Percentiles rank a stretch among this genome's conserved stretches.
phyloP scores from a whole-genome alignment of 805 yeast genomes.

The Myxozyma mucilagina region DNA sequence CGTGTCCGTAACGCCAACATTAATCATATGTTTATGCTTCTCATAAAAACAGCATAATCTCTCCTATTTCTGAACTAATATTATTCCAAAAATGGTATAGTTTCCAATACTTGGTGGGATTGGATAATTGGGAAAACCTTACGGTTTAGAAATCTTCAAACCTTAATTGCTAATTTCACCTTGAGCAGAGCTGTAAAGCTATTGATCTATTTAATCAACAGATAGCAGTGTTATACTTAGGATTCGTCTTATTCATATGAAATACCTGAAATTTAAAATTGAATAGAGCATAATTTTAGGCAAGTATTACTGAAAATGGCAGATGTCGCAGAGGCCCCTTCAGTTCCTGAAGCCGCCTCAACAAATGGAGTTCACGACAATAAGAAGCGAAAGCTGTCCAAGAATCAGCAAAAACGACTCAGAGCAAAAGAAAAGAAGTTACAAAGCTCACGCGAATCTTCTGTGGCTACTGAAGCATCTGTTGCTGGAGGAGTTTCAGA shows the following conservation, averaged over 20 bases:
- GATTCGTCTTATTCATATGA: neutral
- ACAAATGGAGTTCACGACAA: slow-evolving; percentile 1
- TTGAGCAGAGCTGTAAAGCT: neutral
- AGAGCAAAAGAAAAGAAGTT: slow-evolving; percentile 23
- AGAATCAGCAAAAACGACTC: slow-evolving; percentile 24
- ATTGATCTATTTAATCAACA: neutral
- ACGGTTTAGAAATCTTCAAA: neutral
- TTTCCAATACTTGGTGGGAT: too few species aligned
- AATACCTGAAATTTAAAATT: neutral
- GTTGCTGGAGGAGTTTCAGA: slow-evolving; percentile 6
- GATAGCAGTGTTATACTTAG: too few species aligned
- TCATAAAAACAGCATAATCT: too few species aligned
- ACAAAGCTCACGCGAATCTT: slow-evolving; percentile 17
- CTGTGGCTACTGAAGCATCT: slow-evolving; percentile 8
- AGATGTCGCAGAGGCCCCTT: neutral
- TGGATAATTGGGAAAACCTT: neutral
- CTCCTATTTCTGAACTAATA: too few species aligned
- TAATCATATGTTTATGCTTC: too few species aligned
- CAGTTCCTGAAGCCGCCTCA: neutral
- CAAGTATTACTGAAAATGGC: neutral
- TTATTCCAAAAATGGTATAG: too few species aligned
- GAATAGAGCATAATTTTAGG: neutral
- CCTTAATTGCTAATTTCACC: neutral
- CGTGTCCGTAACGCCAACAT: too few species aligned
- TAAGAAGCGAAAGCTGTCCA: slow-evolving; percentile 17